Conservation (phyloP, 2,329 filamentous ascomycete genomes). For the Boeremia lycopersici region DNA sequence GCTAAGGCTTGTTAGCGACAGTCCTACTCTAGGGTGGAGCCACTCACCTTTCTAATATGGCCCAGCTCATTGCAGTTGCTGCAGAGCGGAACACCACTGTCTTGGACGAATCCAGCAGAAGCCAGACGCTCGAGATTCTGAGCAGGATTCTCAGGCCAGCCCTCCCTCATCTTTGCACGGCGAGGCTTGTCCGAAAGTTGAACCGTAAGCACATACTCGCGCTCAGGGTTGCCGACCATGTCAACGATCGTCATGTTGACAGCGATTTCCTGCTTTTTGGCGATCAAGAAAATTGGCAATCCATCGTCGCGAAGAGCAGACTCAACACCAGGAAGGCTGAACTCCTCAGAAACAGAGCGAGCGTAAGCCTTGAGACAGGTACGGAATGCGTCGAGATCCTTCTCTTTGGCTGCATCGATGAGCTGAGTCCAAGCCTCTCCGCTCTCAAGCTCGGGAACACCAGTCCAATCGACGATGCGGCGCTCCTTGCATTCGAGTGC, state of each 20-base stretch:
- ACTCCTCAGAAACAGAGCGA: conserved; percentile 45
- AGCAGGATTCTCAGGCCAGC: conserved; percentile 64
- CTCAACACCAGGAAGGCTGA: conserved; percentile 58
- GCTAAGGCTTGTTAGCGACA: conserved; percentile 37
- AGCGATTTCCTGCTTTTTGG: conserved; percentile 52
- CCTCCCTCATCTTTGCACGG: conserved; percentile 56
- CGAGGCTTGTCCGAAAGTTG: conserved; percentile 66
- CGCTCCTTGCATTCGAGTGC: conserved; percentile 55
- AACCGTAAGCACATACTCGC: conserved; percentile 68
- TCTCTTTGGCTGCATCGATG: conserved; percentile 55
- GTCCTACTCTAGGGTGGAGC: neutral
- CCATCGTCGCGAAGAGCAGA: conserved; percentile 56
- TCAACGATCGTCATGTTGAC: conserved; percentile 58
- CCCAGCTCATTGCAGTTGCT: conserved; percentile 68
- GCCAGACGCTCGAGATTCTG: conserved; percentile 69
- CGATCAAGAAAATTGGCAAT: conserved; percentile 59
- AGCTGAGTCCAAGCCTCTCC: conserved; percentile 59
- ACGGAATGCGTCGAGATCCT: conserved; percentile 59
- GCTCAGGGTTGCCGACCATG: conserved; percentile 62
- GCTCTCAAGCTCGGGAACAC: conserved; percentile 54
- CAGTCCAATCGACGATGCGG: conserved; percentile 41
- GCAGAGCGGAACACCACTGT: conserved; percentile 66
- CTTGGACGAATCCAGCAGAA: conserved; percentile 68
- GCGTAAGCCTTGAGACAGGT: conserved; percentile 56
- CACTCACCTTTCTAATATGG: conserved; percentile 57